A percentile compares a stretch with the other conserved stretches of the same genome.
These are phyloP conservation scores for Nephelium lappaceum DNA, from an alignment of 345 rosid species.

Conservation along the genomic window DNA sequence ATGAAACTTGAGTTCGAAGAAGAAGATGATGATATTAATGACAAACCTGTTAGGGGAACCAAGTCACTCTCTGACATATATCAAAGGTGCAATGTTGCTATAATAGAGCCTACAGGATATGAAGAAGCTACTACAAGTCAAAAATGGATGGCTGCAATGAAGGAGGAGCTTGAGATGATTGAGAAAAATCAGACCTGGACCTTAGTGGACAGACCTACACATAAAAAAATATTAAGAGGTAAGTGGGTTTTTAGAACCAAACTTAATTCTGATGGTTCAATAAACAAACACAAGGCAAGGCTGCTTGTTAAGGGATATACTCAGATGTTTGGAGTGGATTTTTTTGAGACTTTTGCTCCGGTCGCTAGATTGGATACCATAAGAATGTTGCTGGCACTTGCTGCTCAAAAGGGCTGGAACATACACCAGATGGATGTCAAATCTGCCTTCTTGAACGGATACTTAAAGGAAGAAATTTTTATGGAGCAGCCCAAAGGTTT, in stretches of 20 bases:
- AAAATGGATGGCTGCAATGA: slow-evolving; percentile 14
- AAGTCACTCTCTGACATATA: neutral
- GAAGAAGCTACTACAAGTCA: neutral
- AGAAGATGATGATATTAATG: neutral
- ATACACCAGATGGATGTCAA: too few species aligned
- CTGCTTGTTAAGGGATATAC: too few species aligned
- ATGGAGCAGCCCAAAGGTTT: too few species aligned
- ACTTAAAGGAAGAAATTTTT: too few species aligned
- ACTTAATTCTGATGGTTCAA: too few species aligned
- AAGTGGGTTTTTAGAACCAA: slow-evolving; percentile 5
- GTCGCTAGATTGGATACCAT: too few species aligned
- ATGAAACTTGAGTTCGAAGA: neutral
- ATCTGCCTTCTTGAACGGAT: too few species aligned
- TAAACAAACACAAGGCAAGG: too few species aligned
- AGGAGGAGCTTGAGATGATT: slow-evolving; percentile 5
- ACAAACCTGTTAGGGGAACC: slow-evolving; percentile 12
- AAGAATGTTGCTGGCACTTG: too few species aligned
- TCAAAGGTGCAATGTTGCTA: neutral
- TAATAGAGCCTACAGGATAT: neutral
- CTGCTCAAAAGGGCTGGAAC: too few species aligned
- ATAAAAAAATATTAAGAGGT: neutral
- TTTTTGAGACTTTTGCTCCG: too few species aligned
- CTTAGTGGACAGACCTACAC: neutral
- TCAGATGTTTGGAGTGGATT: too few species aligned
- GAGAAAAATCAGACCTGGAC: slow-evolving; percentile 8